A percentile compares a stretch with the other conserved stretches of the same genome.
Evolutionary conservation across 2,329 filamentous ascomycete species (phyloP).

Genomic region (Ophiosphaerella korrae): DNA sequence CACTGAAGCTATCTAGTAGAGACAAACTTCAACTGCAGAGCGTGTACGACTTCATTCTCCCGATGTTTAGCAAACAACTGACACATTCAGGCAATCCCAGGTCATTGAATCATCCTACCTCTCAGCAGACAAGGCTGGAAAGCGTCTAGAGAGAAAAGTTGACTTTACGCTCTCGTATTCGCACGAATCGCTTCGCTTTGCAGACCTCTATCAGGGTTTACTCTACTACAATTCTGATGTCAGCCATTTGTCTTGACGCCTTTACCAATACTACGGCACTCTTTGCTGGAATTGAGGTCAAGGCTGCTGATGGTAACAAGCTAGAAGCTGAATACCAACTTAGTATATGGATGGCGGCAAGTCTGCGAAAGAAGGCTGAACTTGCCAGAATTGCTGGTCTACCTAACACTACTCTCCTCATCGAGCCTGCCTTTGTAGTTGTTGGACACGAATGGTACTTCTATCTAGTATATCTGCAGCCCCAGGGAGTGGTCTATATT

Average conservation of each 20-base stretch:
- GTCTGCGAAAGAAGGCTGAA: too few species aligned
- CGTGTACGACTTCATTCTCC: not conserved
- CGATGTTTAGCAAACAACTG: too few species aligned
- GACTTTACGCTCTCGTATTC: too few species aligned
- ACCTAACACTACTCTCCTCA: slow-evolving; percentile 4
- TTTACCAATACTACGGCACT: slow-evolving; percentile 8
- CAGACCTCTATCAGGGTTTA: too few species aligned
- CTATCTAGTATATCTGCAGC: slow-evolving; percentile 12
- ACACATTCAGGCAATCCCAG: too few species aligned
- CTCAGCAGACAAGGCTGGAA: too few species aligned
- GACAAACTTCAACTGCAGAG: slow-evolving; percentile 7
- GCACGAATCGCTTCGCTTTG: too few species aligned
- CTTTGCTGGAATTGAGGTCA: slow-evolving; percentile 8
- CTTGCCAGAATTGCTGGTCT: slow-evolving; percentile 4
- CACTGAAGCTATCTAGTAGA: slow-evolving; percentile 7
- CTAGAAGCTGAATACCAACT: too few species aligned
- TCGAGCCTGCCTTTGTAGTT: slow-evolving; percentile 14
- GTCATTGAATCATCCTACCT: too few species aligned
- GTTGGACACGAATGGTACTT: slow-evolving; percentile 12
- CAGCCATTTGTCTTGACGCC: not conserved
- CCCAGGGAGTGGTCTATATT: slow-evolving; percentile 7
- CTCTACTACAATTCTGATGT: too few species aligned
- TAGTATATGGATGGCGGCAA: too few species aligned
- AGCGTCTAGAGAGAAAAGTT: too few species aligned
- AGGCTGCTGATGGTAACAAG: slow-evolving; percentile 7